Conservation (phyloP, 225 moss, liverwort and hornwort species). For the Sphagnum contortum region DNA sequence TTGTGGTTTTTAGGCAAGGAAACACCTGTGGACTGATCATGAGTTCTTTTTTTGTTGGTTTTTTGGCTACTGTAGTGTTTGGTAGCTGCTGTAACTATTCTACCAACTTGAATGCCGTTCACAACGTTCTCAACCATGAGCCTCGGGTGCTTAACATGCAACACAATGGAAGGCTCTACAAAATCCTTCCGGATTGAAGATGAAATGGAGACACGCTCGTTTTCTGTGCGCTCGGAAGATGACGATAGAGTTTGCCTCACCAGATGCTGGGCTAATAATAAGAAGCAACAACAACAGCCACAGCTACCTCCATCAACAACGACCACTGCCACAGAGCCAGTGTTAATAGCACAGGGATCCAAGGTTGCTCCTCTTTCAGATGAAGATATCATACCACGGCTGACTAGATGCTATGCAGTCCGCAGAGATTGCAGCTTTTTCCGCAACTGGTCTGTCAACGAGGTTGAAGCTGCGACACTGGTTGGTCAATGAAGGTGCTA, state of each 20-base stretch:
- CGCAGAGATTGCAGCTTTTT: constrained; percentile 81
- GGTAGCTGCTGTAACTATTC: too few relatives aligned
- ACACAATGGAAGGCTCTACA: constrained; percentile 37
- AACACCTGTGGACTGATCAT: too few relatives aligned
- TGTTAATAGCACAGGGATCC: constrained; percentile 13
- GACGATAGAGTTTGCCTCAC: constrained; percentile 39
- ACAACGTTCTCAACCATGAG: constrained; percentile 15
- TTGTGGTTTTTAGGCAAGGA: too few relatives aligned
- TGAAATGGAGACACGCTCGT: constrained; percentile 22
- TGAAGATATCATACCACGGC: constrained; percentile 57
- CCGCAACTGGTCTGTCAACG: constrained; percentile 67
- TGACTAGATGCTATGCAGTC: constrained; percentile 81
- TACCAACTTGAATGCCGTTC: too few relatives aligned
- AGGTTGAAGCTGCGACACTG: constrained; percentile 31
- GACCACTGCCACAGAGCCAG: constrained; percentile 11
- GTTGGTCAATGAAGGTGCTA: too few relatives aligned
- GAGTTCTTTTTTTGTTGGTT: too few relatives aligned
- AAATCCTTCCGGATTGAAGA: constrained; percentile 41
- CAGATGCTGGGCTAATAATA: constrained; percentile 12
- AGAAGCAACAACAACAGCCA: too few relatives aligned
- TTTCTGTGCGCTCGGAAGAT: constrained; percentile 26
- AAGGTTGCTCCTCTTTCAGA: constrained; percentile 41
- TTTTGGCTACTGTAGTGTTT: too few relatives aligned
- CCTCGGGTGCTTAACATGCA: constrained; percentile 41
- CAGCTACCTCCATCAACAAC: too few relatives aligned